Evolutionary conservation across 257 asterid genomes (phyloP), one percentile per base, ranked within the genome.

Genomic region (Penstemon barbatus): DNA sequence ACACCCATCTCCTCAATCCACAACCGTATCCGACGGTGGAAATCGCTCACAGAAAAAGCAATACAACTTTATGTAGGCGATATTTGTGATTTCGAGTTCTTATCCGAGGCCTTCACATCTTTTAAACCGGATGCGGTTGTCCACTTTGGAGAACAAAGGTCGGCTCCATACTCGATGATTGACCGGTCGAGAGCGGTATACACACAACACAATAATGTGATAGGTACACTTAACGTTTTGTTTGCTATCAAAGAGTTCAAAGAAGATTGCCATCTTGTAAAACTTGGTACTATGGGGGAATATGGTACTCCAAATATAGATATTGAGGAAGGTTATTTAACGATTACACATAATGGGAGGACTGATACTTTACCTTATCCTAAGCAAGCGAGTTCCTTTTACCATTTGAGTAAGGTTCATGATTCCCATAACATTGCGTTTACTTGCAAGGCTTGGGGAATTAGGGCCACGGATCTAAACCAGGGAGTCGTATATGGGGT

Each of bases 271-370:
- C 99, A 93, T 81, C 84, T 93, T 3, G 97, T 93, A 82, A 93
- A 93, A 73, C 96, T 93, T 10, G 99, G 99, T 61, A 93, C 99
- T 42, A 93, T 93, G 99, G 99, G 99, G n/a, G 99, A 93, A 57
- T 93, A 93, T 15, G 99, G 99, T 7, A 93, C 97, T 36, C 99
- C 99, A 4, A 93, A 93, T 53, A 93, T 93, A 63, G 97, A 93
- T 61, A 93, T 93, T 5, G 99, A 93, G 74, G 99, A 93, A 75
- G 99, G 99, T n/a, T 93, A 68, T 63, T 79, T 93, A 68, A 90
- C 96, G 15, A 84, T 93, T 54, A 85, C 88, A 11, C 99, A 93
- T 56, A 90, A 93, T 56, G 97, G 99, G 38, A 84, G 99, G 83
- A 88, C 89, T 0, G 97, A 93, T 59, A 93, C 99, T 59, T 78